phyloP scores from a whole-genome alignment of 306 rosid species.

The Quercus variabilis region DNA sequence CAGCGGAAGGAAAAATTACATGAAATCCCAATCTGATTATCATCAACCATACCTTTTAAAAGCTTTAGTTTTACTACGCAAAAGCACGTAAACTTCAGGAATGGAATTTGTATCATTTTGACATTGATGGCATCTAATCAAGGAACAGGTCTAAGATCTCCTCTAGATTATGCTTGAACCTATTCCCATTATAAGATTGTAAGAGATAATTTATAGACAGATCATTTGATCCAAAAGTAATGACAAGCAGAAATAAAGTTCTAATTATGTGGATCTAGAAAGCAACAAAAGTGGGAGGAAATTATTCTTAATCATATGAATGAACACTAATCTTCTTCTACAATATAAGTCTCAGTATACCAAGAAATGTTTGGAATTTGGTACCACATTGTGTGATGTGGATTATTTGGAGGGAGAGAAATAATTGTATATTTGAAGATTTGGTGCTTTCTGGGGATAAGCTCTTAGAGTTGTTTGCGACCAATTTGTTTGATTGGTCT shows the following conservation, averaged over 20 bases:
- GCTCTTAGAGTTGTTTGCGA: no score
- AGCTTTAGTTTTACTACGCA: constrained; percentile 39
- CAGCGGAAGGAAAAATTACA: constrained; percentile 1
- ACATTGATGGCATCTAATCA: constrained; percentile 65
- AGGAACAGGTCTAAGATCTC: constrained; percentile 79
- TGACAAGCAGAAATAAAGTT: neutral
- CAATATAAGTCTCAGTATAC: no score
- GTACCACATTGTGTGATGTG: no score
- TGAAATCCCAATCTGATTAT: constrained; percentile 3
- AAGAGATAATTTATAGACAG: neutral
- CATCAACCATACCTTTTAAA: constrained; percentile 50
- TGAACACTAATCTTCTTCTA: neutral
- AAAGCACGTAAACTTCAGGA: constrained; percentile 52
- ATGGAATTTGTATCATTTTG: neutral
- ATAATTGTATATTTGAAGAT: no score
- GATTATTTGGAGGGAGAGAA: no score
- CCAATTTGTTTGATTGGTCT: no score
- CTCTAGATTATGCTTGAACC: constrained; percentile 87
- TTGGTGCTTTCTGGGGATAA: no score
- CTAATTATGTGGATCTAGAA: neutral
- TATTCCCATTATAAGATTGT: constrained; percentile 14
- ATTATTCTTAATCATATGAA: neutral
- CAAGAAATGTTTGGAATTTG: no score
- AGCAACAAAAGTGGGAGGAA: neutral
- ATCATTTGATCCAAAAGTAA: neutral